Conservation (phyloP, 495 filamentous ascomycete genomes). For the Copromyces sp. region DNA sequence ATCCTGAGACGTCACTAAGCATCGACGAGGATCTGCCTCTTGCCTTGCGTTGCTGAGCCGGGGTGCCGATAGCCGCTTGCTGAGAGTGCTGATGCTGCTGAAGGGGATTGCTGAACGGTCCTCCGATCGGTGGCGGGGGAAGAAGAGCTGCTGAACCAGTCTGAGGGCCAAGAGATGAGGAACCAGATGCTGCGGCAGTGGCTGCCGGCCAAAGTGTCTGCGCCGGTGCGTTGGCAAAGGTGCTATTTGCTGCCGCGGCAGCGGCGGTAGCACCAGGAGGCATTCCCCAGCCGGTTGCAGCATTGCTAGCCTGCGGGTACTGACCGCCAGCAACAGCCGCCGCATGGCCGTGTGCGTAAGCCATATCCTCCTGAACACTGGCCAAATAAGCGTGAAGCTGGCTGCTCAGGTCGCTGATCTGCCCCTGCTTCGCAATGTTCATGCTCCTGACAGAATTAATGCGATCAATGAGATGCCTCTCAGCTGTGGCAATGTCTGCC, state of each 20-base stretch:
- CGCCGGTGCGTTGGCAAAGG: neutral
- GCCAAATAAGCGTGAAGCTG: conserved; percentile 31
- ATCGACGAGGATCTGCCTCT: conserved; percentile 56
- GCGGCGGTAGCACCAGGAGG: conserved; percentile 4
- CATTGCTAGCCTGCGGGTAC: neutral
- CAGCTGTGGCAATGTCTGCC: conserved; percentile 51
- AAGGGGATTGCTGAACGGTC: conserved; percentile 15
- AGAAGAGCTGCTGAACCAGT: conserved; percentile 5
- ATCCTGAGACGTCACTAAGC: conserved; percentile 55
- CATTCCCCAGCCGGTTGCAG: conserved; percentile 7
- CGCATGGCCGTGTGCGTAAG: conserved; percentile 18
- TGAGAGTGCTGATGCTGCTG: neutral
- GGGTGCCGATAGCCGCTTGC: conserved; percentile 11
- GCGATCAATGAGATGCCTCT: conserved; percentile 33
- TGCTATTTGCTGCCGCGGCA: neutral
- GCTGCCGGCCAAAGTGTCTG: conserved; percentile 20
- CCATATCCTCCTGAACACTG: conserved; percentile 25
- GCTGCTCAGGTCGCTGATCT: conserved; percentile 28
- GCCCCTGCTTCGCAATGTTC: conserved; percentile 33
- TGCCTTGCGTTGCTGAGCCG: conserved; percentile 19
- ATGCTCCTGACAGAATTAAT: conserved; percentile 24
- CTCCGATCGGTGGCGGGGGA: conserved; percentile 7
- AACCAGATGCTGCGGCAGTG: conserved; percentile 11
- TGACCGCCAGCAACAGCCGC: conserved; percentile 7
- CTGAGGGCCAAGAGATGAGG: neutral